Conservation (phyloP, 208 protist genomes). For the Angomonas ambiguus region DNA sequence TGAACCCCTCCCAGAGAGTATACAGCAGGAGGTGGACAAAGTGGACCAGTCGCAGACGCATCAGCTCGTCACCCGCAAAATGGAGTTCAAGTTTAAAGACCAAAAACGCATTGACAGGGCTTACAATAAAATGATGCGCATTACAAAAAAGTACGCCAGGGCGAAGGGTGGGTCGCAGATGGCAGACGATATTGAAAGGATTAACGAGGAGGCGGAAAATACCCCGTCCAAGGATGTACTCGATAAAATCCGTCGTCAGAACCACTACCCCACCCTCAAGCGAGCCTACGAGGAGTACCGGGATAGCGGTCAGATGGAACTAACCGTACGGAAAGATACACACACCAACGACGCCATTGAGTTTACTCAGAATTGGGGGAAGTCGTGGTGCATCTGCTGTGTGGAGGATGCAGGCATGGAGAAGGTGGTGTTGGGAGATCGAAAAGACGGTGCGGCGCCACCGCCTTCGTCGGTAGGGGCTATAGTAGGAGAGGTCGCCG, state of each 20-base stretch:
- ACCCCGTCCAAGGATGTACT: constrained; percentile 42
- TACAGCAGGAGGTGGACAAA: not conserved
- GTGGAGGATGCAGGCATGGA: constrained; percentile 30
- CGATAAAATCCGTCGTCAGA: constrained; percentile 29
- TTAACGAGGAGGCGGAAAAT: not conserved
- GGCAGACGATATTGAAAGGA: not conserved
- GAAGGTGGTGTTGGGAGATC: constrained; percentile 13
- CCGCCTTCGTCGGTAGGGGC: constrained; percentile 43
- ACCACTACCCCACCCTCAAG: constrained; percentile 47
- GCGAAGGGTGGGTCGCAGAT: not conserved
- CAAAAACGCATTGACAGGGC: constrained; percentile 53
- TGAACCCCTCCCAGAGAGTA: constrained; percentile 1
- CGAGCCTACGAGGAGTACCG: constrained; percentile 54
- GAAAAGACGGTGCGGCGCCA: too few species aligned
- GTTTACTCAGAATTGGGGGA: constrained; percentile 61
- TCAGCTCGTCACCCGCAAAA: constrained; percentile 6
- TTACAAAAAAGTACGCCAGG: not conserved
- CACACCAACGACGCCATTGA: constrained; percentile 60
- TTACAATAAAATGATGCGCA: constrained; percentile 32
- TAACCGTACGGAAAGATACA: constrained; percentile 44
- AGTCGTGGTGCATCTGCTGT: constrained; percentile 54
- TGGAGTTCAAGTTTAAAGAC: constrained; percentile 46
- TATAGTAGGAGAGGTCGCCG: constrained; percentile 51
- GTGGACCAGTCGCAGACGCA: not conserved
- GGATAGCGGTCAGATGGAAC: constrained; percentile 57